These are phyloP conservation scores for Symbiodinium pilosum DNA, from an alignment of 73 alveolate species.

Conservation along the genomic window DNA sequence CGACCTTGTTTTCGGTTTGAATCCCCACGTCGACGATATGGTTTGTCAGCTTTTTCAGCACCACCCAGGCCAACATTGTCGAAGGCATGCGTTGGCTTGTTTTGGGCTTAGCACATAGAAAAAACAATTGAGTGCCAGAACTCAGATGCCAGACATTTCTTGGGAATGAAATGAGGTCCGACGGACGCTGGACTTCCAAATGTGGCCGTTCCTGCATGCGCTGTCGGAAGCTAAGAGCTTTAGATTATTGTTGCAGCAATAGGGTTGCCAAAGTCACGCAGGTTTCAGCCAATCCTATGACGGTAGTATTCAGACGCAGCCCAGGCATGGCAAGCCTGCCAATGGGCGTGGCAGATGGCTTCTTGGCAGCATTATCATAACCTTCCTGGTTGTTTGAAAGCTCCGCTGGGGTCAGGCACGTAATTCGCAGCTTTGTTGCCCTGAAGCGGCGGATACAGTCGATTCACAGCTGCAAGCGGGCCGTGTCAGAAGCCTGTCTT, in stretches of 20 bases:
- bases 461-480: neutral
- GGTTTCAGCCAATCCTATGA: neutral
- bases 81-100: conserved; percentile 93
- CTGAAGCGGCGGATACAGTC: conserved; percentile 81
- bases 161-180: conserved; percentile 34
- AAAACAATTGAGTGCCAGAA: too few relatives aligned
- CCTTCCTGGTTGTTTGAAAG: neutral
- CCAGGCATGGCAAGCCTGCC: conserved; percentile 90
- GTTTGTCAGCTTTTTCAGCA: too few relatives aligned
- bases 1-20: neutral
- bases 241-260: too few relatives aligned
- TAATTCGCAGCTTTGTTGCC: conserved; percentile 50
- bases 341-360: conserved; percentile 65
- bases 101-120: too few relatives aligned
- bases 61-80: conserved; percentile 66
- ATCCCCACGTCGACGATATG: neutral
- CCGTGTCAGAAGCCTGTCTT: neutral
- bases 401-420: conserved; percentile 9
- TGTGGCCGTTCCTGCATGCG: conserved; percentile 94
- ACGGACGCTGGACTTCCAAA: conserved; percentile 62
- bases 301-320: neutral
- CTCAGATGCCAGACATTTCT: too few relatives aligned
- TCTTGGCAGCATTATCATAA: neutral
- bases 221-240: neutral
- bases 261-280: neutral